These are phyloP conservation scores for Zygoascus sp. DNA, from an alignment of 1,139 yeast genomes.

Conservation along the genomic window DNA sequence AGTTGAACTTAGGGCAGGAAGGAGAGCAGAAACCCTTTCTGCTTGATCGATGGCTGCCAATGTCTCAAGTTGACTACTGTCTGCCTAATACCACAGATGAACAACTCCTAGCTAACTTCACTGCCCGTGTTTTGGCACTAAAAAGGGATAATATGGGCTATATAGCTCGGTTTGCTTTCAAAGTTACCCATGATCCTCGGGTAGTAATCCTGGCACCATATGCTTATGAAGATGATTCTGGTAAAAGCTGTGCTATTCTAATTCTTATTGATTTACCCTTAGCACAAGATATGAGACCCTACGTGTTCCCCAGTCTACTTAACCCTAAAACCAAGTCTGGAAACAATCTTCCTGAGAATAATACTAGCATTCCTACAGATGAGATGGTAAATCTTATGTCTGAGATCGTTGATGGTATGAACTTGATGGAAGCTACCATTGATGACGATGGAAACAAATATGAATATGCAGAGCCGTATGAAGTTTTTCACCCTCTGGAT, in stretches of 20 bases:
- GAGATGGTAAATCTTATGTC: constrained; percentile 41
- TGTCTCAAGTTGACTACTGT: constrained; percentile 56
- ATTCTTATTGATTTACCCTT: constrained; percentile 58
- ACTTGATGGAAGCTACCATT: constrained; percentile 29
- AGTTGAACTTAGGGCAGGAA: constrained; percentile 6
- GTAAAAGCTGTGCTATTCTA: constrained; percentile 22
- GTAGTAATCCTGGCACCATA: constrained; percentile 58
- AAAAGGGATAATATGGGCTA: constrained; percentile 47
- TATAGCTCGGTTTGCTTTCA: constrained; percentile 58
- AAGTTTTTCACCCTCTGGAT: constrained; percentile 30
- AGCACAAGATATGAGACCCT: constrained; percentile 68
- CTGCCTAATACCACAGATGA: constrained; percentile 46
- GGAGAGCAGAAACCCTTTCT: constrained; percentile 15
- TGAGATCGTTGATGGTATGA: constrained; percentile 38
- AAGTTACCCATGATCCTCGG: constrained; percentile 41
- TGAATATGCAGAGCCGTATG: constrained; percentile 24
- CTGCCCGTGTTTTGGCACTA: constrained; percentile 54
- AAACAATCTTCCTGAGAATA: constrained; percentile 16
- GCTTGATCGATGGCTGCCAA: constrained; percentile 56
- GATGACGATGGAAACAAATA: constrained; percentile 20
- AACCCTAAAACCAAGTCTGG: constrained; percentile 37
- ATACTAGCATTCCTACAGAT: constrained; percentile 28
- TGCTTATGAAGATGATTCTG: constrained; percentile 26
- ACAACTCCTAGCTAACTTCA: constrained; percentile 45
- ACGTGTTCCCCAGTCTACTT: constrained; percentile 53